Percentiles rank a stretch among this genome's conserved stretches.
phyloP scores from a whole-genome alignment of 768 basidiomycete species.

The Trichaptum fuscoviolaceum region DNA sequence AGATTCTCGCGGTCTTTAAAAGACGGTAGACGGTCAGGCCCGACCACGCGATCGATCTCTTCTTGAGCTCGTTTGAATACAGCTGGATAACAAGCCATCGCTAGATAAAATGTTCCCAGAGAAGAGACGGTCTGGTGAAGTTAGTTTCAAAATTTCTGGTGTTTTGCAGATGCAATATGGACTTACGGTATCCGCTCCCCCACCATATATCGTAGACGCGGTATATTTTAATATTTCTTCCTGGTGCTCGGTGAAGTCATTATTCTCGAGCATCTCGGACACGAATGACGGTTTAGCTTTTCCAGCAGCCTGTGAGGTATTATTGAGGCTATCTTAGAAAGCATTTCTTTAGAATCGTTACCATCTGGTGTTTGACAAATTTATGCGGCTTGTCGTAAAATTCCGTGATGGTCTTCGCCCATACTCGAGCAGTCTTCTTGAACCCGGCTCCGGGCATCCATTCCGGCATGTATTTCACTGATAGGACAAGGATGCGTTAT shows the following conservation, averaged over 20 bases:
- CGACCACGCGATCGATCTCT: neutral
- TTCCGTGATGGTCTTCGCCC: slow-evolving; percentile 32
- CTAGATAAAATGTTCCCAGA: neutral
- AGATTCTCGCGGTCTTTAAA: slow-evolving; percentile 2
- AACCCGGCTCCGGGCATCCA: slow-evolving; percentile 17
- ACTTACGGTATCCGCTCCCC: slow-evolving; percentile 16
- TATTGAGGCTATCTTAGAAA: neutral
- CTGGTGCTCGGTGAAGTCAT: neutral
- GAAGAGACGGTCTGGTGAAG: slow-evolving; percentile 4
- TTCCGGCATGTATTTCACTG: slow-evolving; percentile 16
- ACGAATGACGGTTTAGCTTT: slow-evolving; percentile 40
- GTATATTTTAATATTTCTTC: slow-evolving; percentile 11
- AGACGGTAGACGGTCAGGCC: neutral
- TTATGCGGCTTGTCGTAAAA: slow-evolving; percentile 41
- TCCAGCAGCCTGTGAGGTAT: slow-evolving; percentile 30
- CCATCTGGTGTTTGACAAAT: slow-evolving; percentile 43
- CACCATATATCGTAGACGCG: slow-evolving; percentile 12
- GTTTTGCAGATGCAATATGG: too few species aligned
- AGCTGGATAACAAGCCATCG: neutral
- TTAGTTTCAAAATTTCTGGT: neutral
- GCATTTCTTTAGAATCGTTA: slow-evolving; percentile 15
- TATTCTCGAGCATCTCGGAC: slow-evolving; percentile 32
- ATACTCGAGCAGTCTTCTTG: slow-evolving; percentile 14
- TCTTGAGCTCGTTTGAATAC: neutral
- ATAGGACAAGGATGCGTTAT: slow-evolving; percentile 30